Conservation (phyloP, 1,139 yeast species). For the Hyphopichia wangnamkhiaoensis region DNA sequence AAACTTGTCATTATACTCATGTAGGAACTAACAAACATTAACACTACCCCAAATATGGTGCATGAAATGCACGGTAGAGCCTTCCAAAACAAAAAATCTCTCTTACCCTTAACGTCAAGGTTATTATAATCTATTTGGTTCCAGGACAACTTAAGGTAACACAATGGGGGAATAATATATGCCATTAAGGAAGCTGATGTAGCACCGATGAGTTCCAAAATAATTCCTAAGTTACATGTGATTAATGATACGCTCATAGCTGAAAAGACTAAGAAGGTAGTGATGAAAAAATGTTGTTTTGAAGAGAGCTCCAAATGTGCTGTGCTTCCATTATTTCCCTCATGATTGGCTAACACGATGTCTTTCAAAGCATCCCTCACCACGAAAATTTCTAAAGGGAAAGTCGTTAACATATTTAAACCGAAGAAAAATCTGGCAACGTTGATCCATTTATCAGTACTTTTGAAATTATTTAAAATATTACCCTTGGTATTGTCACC, state of each 20-base stretch:
- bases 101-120: slow-evolving; percentile 33
- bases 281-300: slow-evolving; percentile 61
- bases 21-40: slow-evolving; percentile 76
- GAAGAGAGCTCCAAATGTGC: slow-evolving; percentile 44
- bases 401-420: slow-evolving; percentile 89
- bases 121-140: slow-evolving; percentile 41
- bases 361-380: slow-evolving; percentile 83
- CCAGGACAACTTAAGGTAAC: slow-evolving; percentile 67
- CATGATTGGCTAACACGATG: slow-evolving; percentile 37
- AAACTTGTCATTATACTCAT: slow-evolving; percentile 66
- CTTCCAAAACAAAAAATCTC: slow-evolving; percentile 28
- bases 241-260: slow-evolving; percentile 77
- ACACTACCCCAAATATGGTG: slow-evolving; percentile 68
- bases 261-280: slow-evolving; percentile 62
- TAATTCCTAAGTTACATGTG: slow-evolving; percentile 88
- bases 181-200: slow-evolving; percentile 94
- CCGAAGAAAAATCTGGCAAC: slow-evolving; percentile 92
- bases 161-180: slow-evolving; percentile 84
- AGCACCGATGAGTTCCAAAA: slow-evolving; percentile 87
- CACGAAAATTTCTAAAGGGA: slow-evolving; percentile 88
- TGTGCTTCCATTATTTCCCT: slow-evolving; percentile 28
- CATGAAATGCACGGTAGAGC: slow-evolving; percentile 60
- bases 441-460: slow-evolving; percentile 71
- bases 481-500: slow-evolving; percentile 83
- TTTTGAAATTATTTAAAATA: slow-evolving; percentile 79